Evolutionary conservation across 73 alveolate genomes (phyloP), one percentile per base, ranked within the genome.

Genomic region (Uronychia setigera): DNA sequence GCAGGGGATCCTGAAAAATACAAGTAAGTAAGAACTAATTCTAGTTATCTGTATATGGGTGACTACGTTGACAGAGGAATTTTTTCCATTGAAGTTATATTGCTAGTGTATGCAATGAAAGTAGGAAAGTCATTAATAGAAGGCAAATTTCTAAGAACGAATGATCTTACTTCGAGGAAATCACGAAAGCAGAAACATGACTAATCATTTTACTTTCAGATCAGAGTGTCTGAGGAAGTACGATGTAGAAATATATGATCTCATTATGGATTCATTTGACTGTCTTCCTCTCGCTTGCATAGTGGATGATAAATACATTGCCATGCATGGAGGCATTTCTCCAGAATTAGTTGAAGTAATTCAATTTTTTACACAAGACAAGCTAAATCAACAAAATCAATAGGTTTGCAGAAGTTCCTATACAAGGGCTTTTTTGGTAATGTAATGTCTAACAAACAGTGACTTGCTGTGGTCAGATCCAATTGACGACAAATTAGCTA

Each of bases 311-410:
- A 87, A 94, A 79, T 95, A 94, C 88, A 58, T 95, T 27, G 98
- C 97, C 31, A 87, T 94, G 79, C 99, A 95, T 85, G 99, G 98
- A 77, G 99, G 99, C 1, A 94, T 95, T 25, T 92, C 97, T 28
- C 99, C 99, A 31, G 96, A 92, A 80, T 76, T 95, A 14, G 77
- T 29, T 94, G 82, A 88, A 76, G 57, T 82, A 85, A 28, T 1
- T 78, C 33, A 26, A 57, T 26, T 67, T 26, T 5, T 5, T 26
- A 11, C 67, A 80, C 27, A 82, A 88, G 77, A 1, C 83, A 1
- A 91, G 76, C 28, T 89, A 95, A 28, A 92, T 95, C 58, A 92
- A 92, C 60, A 67, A 79, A 30, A 90, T 94, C 27, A 86, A 91
- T 46, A 77, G 99, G 58, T 85, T 85, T 80, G 59, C 80, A 78